Base-by-base conservation (phyloP, 2,329 filamentous ascomycete species). In the Nigrograna mackinnonii region DNA sequence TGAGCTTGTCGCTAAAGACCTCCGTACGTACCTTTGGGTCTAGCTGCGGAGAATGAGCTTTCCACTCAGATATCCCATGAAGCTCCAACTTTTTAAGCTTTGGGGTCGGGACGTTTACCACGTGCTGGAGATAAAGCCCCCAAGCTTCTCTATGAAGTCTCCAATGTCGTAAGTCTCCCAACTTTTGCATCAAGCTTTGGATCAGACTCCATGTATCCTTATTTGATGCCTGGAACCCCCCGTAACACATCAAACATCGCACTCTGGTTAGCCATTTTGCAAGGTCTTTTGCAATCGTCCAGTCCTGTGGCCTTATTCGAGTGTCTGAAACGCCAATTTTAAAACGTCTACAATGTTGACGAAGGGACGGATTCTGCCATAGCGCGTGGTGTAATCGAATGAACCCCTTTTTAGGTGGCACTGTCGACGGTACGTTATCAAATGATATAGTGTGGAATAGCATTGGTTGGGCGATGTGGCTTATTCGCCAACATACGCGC, bases 271-370 rank as follows among this genome's bases (percentile, higher is more conserved):
- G 7, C 24, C 35, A 31, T 6, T n/a, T 7, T 18, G 35, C 26
- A 17, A 38, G 35, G 22, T 38, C 22, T 16, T 28, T 38, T 11
- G 16, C 35, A 12, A 38, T 19, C n/a, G 20, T 17, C 19, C 22
- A 38, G 22, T 38, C 35, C 19, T 24, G 6, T 24, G 22, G 19
- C 34, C 34, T 36, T 36, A 5, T 17, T 9, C 6, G 9, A 12
- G 22, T 17, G 22, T 38, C 35, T 38, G 35, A 38, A 38, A 39
- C 26, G 19, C 26, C 19, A 6, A 39, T 31, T n/a, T 14, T 34
- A 20, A 19, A n/a, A 37, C 36, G 7, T 17, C 34, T 41, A 40
- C 45, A 47, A 33, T 44, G 17, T 22, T 44, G 18, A 17, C 45
- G 28, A 18, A 44, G 22, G 2, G 9, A 21, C 19, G 31, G 30